Base-by-base conservation (phyloP, 257 asterid genomes). In the Salvia miltiorrhiza region DNA sequence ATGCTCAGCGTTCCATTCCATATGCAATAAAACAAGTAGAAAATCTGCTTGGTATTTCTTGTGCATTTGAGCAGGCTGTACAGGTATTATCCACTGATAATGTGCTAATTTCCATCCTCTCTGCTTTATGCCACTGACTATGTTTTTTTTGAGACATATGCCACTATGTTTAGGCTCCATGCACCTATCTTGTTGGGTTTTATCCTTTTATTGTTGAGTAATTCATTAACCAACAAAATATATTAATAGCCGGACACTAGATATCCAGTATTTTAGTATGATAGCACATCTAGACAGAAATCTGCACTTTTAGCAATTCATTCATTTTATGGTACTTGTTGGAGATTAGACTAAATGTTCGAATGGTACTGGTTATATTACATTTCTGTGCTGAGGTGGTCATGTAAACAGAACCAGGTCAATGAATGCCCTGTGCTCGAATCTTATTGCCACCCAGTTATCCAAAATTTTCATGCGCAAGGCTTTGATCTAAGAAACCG, bases 1-100 rank as follows among this genome's bases (percentile, higher is more conserved):
- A 94, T 74, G 79, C 89, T 7, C 79, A 65, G 48, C 92, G 97
- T 28, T 86, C 96, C 14, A 83, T 85, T 50, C 97, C 97, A 40
- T 87, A 86, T 79, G 94, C 93, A 3, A 86, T 91, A 57, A 94
- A 94, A 74, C 96, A 94, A 85, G 92, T 94, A 59, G 90, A 91
- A 74, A 97, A 94, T 69, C 78, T 91, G 73, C 94, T 94, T 76
- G 99, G 99, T 60, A 87, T 94, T 64, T 90, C 99, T 71, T 94
- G 99, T 86, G 91, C 97, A 8, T 94, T 94, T 70, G 99, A 91
- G 88, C 99, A 90, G 80, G 97, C 93, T 76, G 96, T 94, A 78
- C 96, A 91, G 99, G 99, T 94, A 85, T 67, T 41, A 32, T 19
- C 47, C 28, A 21, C 59, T 69, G 65, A 57, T n/a, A 62, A 40